Percentiles rank a stretch among this genome's conserved stretches.
phyloP scores from a whole-genome alignment of 768 basidiomycete genomes.

The Tricholoma sp. region DNA sequence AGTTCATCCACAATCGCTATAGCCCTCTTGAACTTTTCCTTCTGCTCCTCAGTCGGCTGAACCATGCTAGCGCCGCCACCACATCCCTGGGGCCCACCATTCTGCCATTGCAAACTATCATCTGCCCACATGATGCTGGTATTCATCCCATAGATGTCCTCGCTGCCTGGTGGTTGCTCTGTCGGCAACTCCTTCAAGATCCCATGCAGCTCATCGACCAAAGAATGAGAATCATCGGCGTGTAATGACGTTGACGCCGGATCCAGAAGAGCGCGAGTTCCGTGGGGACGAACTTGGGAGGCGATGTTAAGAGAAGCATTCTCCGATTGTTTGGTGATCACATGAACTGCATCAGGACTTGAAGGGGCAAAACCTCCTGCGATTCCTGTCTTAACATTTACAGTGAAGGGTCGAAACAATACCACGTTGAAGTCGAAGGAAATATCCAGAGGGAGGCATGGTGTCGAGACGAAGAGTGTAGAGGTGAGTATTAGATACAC shows the following conservation, averaged over 20 bases:
- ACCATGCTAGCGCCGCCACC: slow-evolving; percentile 44
- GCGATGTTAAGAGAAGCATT: slow-evolving; percentile 38
- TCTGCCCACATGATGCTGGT: slow-evolving; percentile 59
- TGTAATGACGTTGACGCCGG: slow-evolving; percentile 37
- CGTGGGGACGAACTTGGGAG: slow-evolving; percentile 42
- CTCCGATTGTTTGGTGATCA: slow-evolving; percentile 36
- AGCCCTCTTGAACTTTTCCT: slow-evolving; percentile 62
- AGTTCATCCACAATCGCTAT: slow-evolving; percentile 60
- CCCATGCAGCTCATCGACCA: slow-evolving; percentile 51
- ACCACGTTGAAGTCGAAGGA: slow-evolving; percentile 60
- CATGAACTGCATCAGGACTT: slow-evolving; percentile 50
- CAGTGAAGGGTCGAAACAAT: slow-evolving; percentile 1
- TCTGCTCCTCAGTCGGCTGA: slow-evolving; percentile 54
- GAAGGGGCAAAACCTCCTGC: slow-evolving; percentile 72
- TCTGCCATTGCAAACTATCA: slow-evolving; percentile 55
- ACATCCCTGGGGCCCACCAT: slow-evolving; percentile 59
- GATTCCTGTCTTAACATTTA: slow-evolving; percentile 49
- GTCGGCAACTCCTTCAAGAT: slow-evolving; percentile 59
- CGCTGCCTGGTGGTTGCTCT: slow-evolving; percentile 49
- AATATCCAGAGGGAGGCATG: slow-evolving; percentile 49
- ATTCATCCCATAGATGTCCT: slow-evolving; percentile 71
- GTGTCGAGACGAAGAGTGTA: slow-evolving; percentile 2
- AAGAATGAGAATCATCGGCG: slow-evolving; percentile 26
- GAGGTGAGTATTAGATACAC: neutral
- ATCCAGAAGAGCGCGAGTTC: slow-evolving; percentile 38